phyloP scores from a whole-genome alignment of 139 green algal genomes.

The Diplosphaera chodatii region DNA sequence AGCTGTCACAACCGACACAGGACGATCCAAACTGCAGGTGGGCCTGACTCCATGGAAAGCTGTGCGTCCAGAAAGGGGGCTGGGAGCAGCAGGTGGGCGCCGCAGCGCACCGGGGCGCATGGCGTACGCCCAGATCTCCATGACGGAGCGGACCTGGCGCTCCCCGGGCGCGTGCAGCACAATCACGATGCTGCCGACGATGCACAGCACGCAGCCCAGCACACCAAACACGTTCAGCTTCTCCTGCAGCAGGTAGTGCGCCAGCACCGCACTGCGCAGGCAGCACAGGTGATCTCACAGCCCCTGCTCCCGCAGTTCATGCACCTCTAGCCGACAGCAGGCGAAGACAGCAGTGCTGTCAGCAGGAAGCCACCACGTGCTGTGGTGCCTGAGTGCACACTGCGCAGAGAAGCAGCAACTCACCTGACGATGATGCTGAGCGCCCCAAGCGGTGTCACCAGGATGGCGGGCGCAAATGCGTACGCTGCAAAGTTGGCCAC shows the following conservation, averaged over 20 bases:
- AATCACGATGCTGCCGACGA: slow-evolving; percentile 81
- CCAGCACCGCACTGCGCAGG: slow-evolving; percentile 85
- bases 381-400: too few relatives aligned
- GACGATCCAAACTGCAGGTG: too few relatives aligned
- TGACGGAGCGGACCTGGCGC: slow-evolving; percentile 56
- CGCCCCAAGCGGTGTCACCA: slow-evolving; percentile 89
- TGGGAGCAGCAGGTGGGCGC: too few relatives aligned
- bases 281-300: too few relatives aligned
- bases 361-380: too few relatives aligned
- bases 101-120: slow-evolving; percentile 72
- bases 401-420: too few relatives aligned
- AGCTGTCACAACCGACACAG: too few relatives aligned
- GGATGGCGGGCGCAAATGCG: slow-evolving; percentile 90
- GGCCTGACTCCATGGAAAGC: too few relatives aligned
- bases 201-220: slow-evolving; percentile 88
- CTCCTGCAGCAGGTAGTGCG: slow-evolving; percentile 87
- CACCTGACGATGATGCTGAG: slow-evolving; percentile 88
- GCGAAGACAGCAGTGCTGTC: too few relatives aligned
- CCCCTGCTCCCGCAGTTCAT: too few relatives aligned
- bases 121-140: slow-evolving; percentile 78
- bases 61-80: too few relatives aligned
- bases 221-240: slow-evolving; percentile 89
- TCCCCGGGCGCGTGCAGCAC: slow-evolving; percentile 91
- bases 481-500: slow-evolving; percentile 96
- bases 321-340: too few relatives aligned